Percentiles rank a stretch among this genome's conserved stretches.
Conservation (phyloP, 768 basidiomycete genomes). For the Coprinopsis cinerea region DNA sequence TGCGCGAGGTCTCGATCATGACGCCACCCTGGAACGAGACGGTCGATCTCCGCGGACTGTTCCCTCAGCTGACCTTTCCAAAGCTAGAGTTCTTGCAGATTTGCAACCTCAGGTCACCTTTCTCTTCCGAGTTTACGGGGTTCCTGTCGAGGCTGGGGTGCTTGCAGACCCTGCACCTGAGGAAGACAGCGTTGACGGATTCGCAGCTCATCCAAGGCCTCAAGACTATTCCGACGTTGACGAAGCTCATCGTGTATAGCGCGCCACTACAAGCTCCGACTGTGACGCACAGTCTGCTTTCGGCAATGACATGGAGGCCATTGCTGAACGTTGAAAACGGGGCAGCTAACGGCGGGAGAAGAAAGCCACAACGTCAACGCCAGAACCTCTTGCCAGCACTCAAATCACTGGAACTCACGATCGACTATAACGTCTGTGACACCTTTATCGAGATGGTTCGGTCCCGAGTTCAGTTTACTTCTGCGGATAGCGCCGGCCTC, state of each 20-base stretch:
- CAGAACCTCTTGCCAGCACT: conserved; percentile 22
- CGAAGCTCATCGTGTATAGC: conserved; percentile 29
- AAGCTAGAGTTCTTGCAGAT: conserved; percentile 31
- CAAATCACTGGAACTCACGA: conserved; percentile 31
- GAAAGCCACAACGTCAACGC: background rate
- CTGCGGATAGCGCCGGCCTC: background rate
- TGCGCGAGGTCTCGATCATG: conserved; percentile 26
- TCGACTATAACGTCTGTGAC: conserved; percentile 26
- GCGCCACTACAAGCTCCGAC: conserved; percentile 20
- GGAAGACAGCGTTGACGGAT: conserved; percentile 31
- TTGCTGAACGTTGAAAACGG: too few species aligned
- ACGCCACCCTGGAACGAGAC: conserved; percentile 30
- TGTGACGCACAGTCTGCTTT: conserved; percentile 28
- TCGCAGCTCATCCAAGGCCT: conserved; percentile 28
- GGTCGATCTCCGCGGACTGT: conserved; percentile 29
- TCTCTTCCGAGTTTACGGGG: conserved; percentile 25
- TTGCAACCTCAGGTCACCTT: conserved; percentile 31
- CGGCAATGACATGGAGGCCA: conserved; percentile 28
- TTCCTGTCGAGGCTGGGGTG: conserved; percentile 29
- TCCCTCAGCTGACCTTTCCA: conserved; percentile 30
- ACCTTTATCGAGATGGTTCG: conserved; percentile 32
- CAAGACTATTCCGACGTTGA: conserved; percentile 27
- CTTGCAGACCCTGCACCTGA: conserved; percentile 30
- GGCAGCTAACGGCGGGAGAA: background rate
- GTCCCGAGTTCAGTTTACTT: conserved; percentile 22